Percentiles rank a stretch among this genome's conserved stretches.
phyloP scores from a whole-genome alignment of 2,329 filamentous ascomycete genomes.

The Fusarium denticulatum region DNA sequence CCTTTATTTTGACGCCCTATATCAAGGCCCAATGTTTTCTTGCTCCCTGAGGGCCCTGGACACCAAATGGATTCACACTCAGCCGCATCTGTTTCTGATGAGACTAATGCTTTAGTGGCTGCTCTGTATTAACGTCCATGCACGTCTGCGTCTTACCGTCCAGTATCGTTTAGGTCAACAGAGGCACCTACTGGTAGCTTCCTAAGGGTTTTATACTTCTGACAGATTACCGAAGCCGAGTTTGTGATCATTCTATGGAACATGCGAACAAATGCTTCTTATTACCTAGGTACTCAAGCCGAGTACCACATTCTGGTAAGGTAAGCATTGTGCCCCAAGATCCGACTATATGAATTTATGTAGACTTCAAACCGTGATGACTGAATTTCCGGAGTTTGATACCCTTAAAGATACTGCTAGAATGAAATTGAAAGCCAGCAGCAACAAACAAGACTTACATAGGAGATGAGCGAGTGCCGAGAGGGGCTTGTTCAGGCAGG shows the following conservation, averaged over 20 bases:
- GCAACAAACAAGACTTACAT: not conserved
- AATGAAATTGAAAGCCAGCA: not conserved
- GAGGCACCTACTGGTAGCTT: not conserved
- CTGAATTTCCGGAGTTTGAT: too few relatives aligned
- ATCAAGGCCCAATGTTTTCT: not conserved
- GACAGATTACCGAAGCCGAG: not conserved
- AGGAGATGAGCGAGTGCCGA: not conserved
- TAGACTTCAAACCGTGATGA: not conserved
- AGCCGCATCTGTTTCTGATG: conserved; percentile 29
- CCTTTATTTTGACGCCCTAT: not conserved
- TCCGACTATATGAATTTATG: too few relatives aligned
- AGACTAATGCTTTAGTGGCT: not conserved
- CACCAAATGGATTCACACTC: conserved; percentile 1
- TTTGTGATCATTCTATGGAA: not conserved
- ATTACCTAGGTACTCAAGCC: not conserved
- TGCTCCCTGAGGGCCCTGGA: not conserved
- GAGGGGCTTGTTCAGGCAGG: not conserved
- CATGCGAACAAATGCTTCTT: not conserved
- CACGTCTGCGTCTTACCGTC: not conserved
- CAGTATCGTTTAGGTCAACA: not conserved
- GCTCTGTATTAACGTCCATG: not conserved
- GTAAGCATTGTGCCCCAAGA: not conserved
- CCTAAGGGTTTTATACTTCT: not conserved
- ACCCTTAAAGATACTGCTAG: not conserved
- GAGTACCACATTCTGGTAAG: not conserved